Conservation (phyloP, 2,329 filamentous ascomycete genomes). For the Pseudogymnoascus sp. region DNA sequence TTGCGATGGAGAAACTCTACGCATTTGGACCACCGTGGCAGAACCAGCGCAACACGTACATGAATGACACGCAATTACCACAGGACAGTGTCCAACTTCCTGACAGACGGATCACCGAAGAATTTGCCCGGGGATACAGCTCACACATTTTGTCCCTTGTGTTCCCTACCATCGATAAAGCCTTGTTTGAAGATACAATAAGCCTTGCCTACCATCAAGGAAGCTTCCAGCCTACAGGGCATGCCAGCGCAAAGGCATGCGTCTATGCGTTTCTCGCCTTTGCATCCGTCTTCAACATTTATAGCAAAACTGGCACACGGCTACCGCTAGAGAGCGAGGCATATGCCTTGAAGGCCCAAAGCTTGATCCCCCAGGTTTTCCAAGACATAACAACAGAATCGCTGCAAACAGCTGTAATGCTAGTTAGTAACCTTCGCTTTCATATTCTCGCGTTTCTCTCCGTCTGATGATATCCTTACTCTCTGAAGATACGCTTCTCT, state of each 20-base stretch:
- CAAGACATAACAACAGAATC: conserved; percentile 36
- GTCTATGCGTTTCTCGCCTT: conserved; percentile 41
- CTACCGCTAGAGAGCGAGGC: conserved; percentile 32
- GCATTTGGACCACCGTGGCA: not conserved
- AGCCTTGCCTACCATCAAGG: conserved; percentile 33
- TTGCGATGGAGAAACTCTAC: conserved; percentile 18
- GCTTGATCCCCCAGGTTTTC: conserved; percentile 34
- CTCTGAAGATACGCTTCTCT: not conserved
- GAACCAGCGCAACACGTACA: conserved; percentile 20
- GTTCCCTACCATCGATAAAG: conserved; percentile 41
- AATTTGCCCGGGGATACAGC: not conserved
- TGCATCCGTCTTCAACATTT: conserved; percentile 22
- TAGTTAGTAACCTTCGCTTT: conserved; percentile 32
- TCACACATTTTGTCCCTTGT: not conserved
- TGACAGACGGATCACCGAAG: not conserved
- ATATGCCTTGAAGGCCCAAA: conserved; percentile 34
- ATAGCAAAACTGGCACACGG: conserved; percentile 10
- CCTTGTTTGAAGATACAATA: conserved; percentile 39
- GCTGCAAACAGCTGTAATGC: conserved; percentile 38
- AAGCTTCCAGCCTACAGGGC: conserved; percentile 19
- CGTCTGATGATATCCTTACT: not conserved
- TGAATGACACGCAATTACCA: conserved; percentile 25
- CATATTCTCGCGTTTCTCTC: not conserved
- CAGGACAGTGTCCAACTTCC: conserved; percentile 24
- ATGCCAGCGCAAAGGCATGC: conserved; percentile 35